A percentile compares a stretch with the other conserved stretches of the same genome.
Conservation (phyloP, 768 basidiomycete genomes). For the Clathrus columnatus region DNA sequence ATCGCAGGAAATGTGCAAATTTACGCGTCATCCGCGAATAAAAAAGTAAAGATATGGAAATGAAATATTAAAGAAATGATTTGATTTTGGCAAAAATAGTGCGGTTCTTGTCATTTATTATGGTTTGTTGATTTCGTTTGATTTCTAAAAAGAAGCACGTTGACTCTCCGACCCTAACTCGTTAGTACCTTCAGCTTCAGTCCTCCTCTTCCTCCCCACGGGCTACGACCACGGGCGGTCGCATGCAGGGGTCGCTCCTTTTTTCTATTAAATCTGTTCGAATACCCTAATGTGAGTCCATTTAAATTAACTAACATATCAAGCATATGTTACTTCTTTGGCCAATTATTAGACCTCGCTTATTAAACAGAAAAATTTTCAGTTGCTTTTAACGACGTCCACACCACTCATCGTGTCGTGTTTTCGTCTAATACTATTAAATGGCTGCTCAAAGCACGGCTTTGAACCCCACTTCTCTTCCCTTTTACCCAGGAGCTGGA, state of each 20-base stretch:
- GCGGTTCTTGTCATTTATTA: neutral
- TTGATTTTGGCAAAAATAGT: neutral
- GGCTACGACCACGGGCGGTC: constrained; percentile 9
- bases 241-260: constrained; percentile 5
- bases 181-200: neutral
- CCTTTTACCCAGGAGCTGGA: constrained; percentile 71
- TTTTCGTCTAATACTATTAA: constrained; percentile 18
- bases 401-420: constrained; percentile 12
- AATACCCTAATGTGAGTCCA: constrained; percentile 2
- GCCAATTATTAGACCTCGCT: neutral
- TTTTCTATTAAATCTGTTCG: neutral
- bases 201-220: neutral
- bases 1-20: neutral
- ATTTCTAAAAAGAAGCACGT: neutral
- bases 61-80: neutral
- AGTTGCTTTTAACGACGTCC: constrained; percentile 9
- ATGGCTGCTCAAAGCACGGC: constrained; percentile 69
- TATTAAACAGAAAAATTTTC: constrained; percentile 5
- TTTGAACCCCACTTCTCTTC: constrained; percentile 74
- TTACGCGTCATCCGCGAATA: neutral
- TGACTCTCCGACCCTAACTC: neutral
- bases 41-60: neutral
- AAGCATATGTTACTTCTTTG: neutral
- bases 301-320: neutral
- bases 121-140: neutral